Base-by-base conservation (phyloP, 192 early-diverging fungal species). In the Haplosporangium gracile region DNA sequence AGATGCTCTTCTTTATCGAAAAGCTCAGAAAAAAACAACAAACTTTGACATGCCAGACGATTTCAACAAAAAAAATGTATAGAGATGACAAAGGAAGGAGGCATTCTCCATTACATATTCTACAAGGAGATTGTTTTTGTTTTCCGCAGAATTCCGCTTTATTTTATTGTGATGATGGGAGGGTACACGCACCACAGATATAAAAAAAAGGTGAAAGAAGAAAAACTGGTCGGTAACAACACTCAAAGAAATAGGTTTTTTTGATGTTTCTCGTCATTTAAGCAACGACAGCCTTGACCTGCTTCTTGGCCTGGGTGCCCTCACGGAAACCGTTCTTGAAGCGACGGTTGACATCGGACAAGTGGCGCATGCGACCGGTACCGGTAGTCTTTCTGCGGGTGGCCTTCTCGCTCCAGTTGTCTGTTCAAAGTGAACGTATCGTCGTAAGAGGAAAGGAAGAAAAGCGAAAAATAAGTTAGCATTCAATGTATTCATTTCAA, bases 381-480 rank as follows among this genome's bases (percentile, higher is more conserved):
- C 98, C 98, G 90, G 98, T 99, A 81, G 98, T 98, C 97, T 99
- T 98, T 95, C 98, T 96, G 84, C 98, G 94, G 92, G 96, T 94
- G 85, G 93, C 97, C 96, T 99, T 99, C 85, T 93, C 96, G 82
- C 93, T 92, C 98, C 98, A 99, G 92, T 97, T 96, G 94, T 93
- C 95, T 97, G 80, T 68, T 51, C 71, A 72, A 72, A 45, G 71
- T 65, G 53, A 29, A 63, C 34, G 53, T 39, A 34, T 26, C 2
- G 24, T 5, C 15, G 39, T 13, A 45, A 45, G 9, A 29, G 29
- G 75, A 63, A 75, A 60, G 60, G 53, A 68, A 53, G 70, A 51
- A 87, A 45, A 57, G 70, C 71, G 45, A 10, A 11, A 71, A 42
- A 65, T 65, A 65, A 29, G 29, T 65, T 32, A 65, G 60, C 11